Percentiles rank a stretch among this genome's conserved stretches.
These are phyloP conservation scores for Colletotrichum camelliae DNA, from an alignment of 2,329 filamentous ascomycete genomes.

Conservation along the genomic window DNA sequence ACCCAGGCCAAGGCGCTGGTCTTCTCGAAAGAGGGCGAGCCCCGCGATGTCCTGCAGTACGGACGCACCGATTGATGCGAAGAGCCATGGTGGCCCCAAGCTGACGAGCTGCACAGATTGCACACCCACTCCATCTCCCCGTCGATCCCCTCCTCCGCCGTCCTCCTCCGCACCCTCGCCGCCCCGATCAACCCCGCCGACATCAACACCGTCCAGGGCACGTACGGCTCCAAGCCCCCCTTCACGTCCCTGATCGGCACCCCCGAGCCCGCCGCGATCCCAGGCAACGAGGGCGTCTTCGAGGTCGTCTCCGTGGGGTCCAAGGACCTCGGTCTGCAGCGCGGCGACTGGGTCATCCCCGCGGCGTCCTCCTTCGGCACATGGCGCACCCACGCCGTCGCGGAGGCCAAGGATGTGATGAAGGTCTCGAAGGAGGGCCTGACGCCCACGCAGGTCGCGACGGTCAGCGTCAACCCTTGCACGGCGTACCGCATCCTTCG, in stretches of 20 bases:
- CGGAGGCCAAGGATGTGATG: conserved; percentile 62
- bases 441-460: conserved; percentile 79
- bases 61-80: conserved; percentile 22
- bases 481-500: conserved; percentile 93
- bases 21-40: conserved; percentile 77
- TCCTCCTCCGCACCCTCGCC: conserved; percentile 87
- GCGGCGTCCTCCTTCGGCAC: conserved; percentile 84
- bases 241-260: conserved; percentile 83
- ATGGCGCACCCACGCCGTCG: conserved; percentile 89
- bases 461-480: conserved; percentile 90
- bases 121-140: conserved; percentile 81
- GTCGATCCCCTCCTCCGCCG: conserved; percentile 63
- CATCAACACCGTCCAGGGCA: conserved; percentile 97
- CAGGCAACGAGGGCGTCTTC: conserved; percentile 92
- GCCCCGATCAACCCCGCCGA: conserved; percentile 96
- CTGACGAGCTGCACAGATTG: conserved; percentile 42
- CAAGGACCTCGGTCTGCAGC: conserved; percentile 56
- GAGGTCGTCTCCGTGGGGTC: conserved; percentile 79
- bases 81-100: neutral
- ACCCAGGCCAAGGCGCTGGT: conserved; percentile 85
- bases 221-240: conserved; percentile 85
- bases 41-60: conserved; percentile 70
- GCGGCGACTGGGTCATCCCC: conserved; percentile 95
- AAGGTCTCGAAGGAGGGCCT: conserved; percentile 76
- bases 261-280: conserved; percentile 74